Evolutionary conservation across 352 stramenopile genomes (phyloP).

Genomic region (Pythium aquatile): DNA sequence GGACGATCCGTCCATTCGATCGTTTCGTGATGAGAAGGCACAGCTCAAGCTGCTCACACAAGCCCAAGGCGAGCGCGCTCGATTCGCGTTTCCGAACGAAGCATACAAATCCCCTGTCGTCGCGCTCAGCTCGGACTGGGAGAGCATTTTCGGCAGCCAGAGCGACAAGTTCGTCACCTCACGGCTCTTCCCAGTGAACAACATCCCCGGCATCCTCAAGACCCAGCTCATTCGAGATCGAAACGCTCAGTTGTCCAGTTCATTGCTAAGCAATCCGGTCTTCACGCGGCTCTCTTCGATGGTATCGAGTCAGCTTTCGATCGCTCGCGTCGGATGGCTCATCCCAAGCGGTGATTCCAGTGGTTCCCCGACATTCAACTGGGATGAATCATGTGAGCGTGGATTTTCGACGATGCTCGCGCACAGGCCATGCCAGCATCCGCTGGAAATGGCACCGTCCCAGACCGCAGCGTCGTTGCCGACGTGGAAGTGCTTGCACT

Average conservation of each 20-base stretch:
- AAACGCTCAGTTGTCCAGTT: not conserved
- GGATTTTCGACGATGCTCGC: conserved; percentile 48
- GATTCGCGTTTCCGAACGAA: conserved; percentile 41
- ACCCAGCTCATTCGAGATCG: not conserved
- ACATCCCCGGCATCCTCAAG: conserved; percentile 41
- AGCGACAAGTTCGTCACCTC: conserved; percentile 43
- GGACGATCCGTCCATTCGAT: conserved; percentile 13
- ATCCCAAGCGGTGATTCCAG: conserved; percentile 28
- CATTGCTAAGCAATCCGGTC: not conserved
- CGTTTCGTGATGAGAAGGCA: conserved; percentile 17
- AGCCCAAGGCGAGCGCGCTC: conserved; percentile 13
- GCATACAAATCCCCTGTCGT: conserved; percentile 37
- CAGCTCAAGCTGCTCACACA: conserved; percentile 15
- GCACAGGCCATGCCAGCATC: conserved; percentile 33
- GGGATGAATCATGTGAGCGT: conserved; percentile 43
- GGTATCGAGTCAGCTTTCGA: conserved; percentile 6
- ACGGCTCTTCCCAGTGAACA: conserved; percentile 47
- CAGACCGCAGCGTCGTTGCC: not conserved
- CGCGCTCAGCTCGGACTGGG: conserved; percentile 63
- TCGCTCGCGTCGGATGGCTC: conserved; percentile 48
- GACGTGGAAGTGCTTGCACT: conserved; percentile 56
- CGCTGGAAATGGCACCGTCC: conserved; percentile 21
- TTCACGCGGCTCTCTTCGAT: conserved; percentile 3
- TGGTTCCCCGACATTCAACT: conserved; percentile 17
- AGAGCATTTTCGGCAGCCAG: conserved; percentile 59